phyloP scores from a whole-genome alignment of 441 rosid species.

The Viola pubescens region DNA sequence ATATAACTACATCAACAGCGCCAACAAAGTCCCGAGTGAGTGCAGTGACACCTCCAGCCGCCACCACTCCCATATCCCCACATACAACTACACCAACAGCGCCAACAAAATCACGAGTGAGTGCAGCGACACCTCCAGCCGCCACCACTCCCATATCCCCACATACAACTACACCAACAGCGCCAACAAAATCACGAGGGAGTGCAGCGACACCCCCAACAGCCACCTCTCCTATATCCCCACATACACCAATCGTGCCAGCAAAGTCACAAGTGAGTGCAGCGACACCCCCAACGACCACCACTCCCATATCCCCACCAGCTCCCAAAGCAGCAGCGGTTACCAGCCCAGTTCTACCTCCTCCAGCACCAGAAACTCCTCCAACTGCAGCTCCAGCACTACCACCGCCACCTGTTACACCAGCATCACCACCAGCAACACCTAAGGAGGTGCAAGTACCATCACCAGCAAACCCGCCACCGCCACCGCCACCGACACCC shows the following conservation, averaged over 20 bases:
- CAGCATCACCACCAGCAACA: slow-evolving; percentile 22
- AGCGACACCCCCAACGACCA: slow-evolving; percentile 29
- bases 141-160: slow-evolving; percentile 30
- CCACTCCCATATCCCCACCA: slow-evolving; percentile 35
- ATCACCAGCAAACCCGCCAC: slow-evolving; percentile 23
- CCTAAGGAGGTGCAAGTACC: slow-evolving; percentile 45
- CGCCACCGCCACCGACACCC: slow-evolving; percentile 37
- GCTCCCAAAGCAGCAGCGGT: slow-evolving; percentile 24
- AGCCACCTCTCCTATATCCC: slow-evolving; percentile 27
- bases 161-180: slow-evolving; percentile 26
- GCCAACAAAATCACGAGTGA: slow-evolving; percentile 32
- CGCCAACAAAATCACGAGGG: slow-evolving; percentile 33
- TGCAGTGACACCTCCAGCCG: slow-evolving; percentile 32
- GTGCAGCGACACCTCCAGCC: slow-evolving; percentile 33
- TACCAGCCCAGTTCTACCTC: slow-evolving; percentile 37
- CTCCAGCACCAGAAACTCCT: slow-evolving; percentile 45
- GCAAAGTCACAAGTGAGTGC: slow-evolving; percentile 34
- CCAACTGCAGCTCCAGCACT: slow-evolving; percentile 35
- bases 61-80: slow-evolving; percentile 28
- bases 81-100: slow-evolving; percentile 30
- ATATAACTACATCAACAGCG: slow-evolving; percentile 27
- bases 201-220: slow-evolving; percentile 35
- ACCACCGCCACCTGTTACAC: slow-evolving; percentile 33
- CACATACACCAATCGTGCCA: slow-evolving; percentile 32
- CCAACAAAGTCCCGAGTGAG: slow-evolving; percentile 33